A percentile compares a stretch with the other conserved stretches of the same genome.
phyloP scores from a whole-genome alignment of 2,329 filamentous ascomycete species.

The Sporothrix sp. region DNA sequence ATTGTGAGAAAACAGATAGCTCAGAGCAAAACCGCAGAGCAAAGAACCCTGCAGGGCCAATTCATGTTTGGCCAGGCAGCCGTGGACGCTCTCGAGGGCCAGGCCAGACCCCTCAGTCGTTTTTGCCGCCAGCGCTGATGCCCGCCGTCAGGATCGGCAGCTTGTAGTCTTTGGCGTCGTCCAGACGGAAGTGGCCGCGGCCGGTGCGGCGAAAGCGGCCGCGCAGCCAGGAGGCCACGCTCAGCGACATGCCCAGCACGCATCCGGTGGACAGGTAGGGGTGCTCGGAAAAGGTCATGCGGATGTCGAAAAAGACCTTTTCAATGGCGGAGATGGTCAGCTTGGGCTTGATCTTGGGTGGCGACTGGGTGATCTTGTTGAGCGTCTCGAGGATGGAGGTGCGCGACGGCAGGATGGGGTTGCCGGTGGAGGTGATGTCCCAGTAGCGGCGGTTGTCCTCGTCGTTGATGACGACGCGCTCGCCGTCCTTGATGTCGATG shows the following conservation, averaged over 20 bases:
- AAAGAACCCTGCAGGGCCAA: no score
- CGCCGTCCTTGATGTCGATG: constrained; percentile 76
- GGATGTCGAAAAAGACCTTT: constrained; percentile 60
- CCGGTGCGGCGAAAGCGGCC: constrained; percentile 43
- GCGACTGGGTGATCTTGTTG: constrained; percentile 57
- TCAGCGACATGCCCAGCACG: constrained; percentile 46
- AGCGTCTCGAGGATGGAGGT: constrained; percentile 86
- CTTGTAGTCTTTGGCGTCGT: constrained; percentile 47
- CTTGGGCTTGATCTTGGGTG: constrained; percentile 65
- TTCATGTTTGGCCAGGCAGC: no score
- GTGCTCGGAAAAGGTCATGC: constrained; percentile 48
- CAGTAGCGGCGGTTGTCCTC: constrained; percentile 93
- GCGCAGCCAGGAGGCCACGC: constrained; percentile 42
- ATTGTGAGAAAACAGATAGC: no score
- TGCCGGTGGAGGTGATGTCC: constrained; percentile 83
- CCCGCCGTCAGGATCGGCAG: constrained; percentile 49
- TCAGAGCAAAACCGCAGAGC: neutral
- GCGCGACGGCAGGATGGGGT: constrained; percentile 78
- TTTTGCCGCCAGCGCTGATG: constrained; percentile 38
- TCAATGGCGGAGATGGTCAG: constrained; percentile 64
- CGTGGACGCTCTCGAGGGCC: no score
- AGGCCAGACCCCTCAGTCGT: constrained; percentile 35
- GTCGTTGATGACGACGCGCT: constrained; percentile 92
- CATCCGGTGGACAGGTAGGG: constrained; percentile 49
- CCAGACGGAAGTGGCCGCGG: constrained; percentile 53